Base-by-base conservation (phyloP, 805 yeast species). In the Ascoidea asiatica region DNA sequence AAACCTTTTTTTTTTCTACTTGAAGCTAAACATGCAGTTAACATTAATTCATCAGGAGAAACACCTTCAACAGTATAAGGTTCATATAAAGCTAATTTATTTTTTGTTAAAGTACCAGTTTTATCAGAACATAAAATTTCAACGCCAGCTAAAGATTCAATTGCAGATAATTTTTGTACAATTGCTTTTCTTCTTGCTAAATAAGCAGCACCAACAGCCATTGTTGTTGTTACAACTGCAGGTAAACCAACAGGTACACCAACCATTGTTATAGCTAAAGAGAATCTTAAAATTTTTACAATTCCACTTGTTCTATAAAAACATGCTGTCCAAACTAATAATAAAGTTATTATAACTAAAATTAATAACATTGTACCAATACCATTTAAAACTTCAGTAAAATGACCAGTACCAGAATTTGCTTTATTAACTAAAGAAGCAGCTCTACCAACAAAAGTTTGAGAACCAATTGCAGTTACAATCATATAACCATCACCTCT, bases 181-280 rank as follows among this genome's bases (percentile, higher is more conserved):
- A 88, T 88, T 57, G 96, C 96, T 72, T 86, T 86, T 72, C 87
- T 88, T 79, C 87, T 85, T 60, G 96, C 96, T 63, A 88, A 75
- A 82, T 88, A 86, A 64, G 96, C 95, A 67, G 96, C 97, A 80
- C 97, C 97, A 70, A 89, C 97, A 68, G 97, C 97, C 96, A 88
- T 87, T 66, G 96, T 88, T 60, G 95, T 88, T 75, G 96, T 88
- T 56, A 87, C 95, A 63, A 88, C 96, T 66, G 95, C 95, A 67
- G 96, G 96, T 66, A 88, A 79, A 83, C 96, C 96, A 56, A 88
- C 96, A 66, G 96, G 96, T 58, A 88, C 96, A 81, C 96, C 96
- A 59, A 88, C 81, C 70, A 88, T 86, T 73, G 95, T 88, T 67
- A 88, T 87, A 57, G 95, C 96, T 64, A 88, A 73, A 58, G 95